Evolutionary conservation across 2,329 filamentous ascomycete genomes (phyloP).

Genomic region (Curvularia lunata): DNA sequence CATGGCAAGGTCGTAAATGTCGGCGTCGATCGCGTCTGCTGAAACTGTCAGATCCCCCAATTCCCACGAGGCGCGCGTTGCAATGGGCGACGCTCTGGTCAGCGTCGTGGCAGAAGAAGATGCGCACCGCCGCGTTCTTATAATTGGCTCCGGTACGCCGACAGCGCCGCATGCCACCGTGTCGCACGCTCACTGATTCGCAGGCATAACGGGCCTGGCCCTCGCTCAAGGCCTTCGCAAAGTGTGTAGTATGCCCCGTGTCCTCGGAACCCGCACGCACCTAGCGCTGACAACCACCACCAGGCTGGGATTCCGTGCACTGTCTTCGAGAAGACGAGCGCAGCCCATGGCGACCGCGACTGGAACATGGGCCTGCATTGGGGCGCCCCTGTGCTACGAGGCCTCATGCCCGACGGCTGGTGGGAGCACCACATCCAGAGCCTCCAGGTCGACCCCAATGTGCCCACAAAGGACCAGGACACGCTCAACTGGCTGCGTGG

Average conservation of each 20-base stretch:
- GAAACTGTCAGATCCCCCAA: background rate
- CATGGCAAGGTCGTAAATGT: background rate
- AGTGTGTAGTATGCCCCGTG: slow-evolving; percentile 22
- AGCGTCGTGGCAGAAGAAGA: background rate
- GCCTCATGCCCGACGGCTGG: slow-evolving; percentile 59
- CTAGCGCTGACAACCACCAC: slow-evolving; percentile 12
- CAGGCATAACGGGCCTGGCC: slow-evolving; percentile 46
- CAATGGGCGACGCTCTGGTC: slow-evolving; percentile 7
- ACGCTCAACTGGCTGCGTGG: slow-evolving; percentile 44
- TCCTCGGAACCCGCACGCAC: background rate
- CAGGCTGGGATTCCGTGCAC: slow-evolving; percentile 52
- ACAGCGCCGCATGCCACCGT: background rate
- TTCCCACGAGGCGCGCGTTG: background rate
- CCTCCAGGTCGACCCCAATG: slow-evolving; percentile 60
- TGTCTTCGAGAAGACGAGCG: slow-evolving; percentile 63
- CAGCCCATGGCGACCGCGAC: slow-evolving; percentile 57
- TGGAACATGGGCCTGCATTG: slow-evolving; percentile 71
- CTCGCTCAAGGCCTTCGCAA: slow-evolving; percentile 47
- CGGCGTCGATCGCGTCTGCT: background rate
- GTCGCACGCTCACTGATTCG: slow-evolving; percentile 14
- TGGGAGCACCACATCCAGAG: slow-evolving; percentile 58
- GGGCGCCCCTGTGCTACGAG: slow-evolving; percentile 61
- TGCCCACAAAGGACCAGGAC: slow-evolving; percentile 45
- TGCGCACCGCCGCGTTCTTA: slow-evolving; percentile 30
- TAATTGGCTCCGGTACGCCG: slow-evolving; percentile 43